These are phyloP conservation scores for Monarda citriodora DNA, from an alignment of 305 asterid genomes.

Conservation along the genomic window DNA sequence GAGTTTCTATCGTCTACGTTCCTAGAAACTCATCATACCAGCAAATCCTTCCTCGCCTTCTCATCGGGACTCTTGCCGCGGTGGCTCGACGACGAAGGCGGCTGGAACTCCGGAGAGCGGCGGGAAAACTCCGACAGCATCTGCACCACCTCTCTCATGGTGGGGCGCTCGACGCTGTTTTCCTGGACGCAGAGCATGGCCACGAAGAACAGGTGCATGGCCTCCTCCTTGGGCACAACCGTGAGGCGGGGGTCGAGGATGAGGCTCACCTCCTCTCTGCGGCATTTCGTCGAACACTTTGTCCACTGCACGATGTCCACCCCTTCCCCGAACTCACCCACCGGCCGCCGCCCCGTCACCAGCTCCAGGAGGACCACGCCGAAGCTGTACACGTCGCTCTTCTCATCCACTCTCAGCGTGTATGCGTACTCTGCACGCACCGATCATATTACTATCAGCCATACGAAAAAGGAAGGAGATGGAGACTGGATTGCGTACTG, in stretches of 20 bases:
- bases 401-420: slow-evolving; percentile 86
- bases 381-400: slow-evolving; percentile 96
- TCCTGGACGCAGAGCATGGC: slow-evolving; percentile 92
- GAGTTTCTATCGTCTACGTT: slow-evolving; percentile 7
- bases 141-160: slow-evolving; percentile 96
- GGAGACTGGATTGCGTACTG: too few relatives aligned
- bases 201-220: slow-evolving; percentile 81
- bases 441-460: too few relatives aligned
- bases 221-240: slow-evolving; percentile 73
- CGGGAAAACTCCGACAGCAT: slow-evolving; percentile 89
- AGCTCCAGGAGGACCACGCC: slow-evolving; percentile 93
- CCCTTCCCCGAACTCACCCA: slow-evolving; percentile 95
- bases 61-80: slow-evolving; percentile 26
- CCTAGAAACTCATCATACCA: slow-evolving; percentile 27
- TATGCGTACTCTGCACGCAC: slow-evolving; percentile 83
- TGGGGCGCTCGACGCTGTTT: slow-evolving; percentile 87
- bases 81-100: slow-evolving; percentile 54
- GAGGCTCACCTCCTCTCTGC: slow-evolving; percentile 54
- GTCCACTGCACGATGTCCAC: slow-evolving; percentile 96
- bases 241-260: slow-evolving; percentile 70
- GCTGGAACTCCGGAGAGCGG: slow-evolving; percentile 39
- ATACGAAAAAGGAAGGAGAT: not conserved
- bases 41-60: slow-evolving; percentile 29
- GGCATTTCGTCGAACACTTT: slow-evolving; percentile 58
- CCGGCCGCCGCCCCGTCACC: slow-evolving; percentile 84